Evolutionary conservation across 805 yeast genomes (phyloP), one percentile per base, ranked within the genome.

Genomic region (Candida coquimbonensis): DNA sequence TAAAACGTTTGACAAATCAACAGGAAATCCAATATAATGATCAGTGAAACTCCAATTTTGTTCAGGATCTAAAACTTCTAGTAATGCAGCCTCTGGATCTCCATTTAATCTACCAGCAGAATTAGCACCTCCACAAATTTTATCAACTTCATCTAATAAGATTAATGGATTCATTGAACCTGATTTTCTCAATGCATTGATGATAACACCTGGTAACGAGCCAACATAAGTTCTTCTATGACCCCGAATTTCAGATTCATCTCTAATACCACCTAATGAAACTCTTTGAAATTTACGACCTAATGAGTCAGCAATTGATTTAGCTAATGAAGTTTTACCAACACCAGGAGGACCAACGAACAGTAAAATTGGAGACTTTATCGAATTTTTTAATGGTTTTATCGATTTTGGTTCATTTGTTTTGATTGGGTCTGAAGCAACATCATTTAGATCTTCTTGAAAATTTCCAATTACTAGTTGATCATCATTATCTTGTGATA

Each of bases 291-390:
- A 83, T 48, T 79, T 77, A 40, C 95, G 73, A 0, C 85, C 82
- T 46, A 88, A 65, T 6, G 91, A 78, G 11, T 71, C 65, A 1
- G 96, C 95, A 40, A 88, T 78, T 0, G 95, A 84, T 57, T 80
- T 80, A 5, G 96, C 96, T 46, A 88, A 69, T 1, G 93, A 83
- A 0, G 96, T 88, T 62, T 88, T 88, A 27, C 96, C 96, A 13
- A 87, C 93, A 34, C 96, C 96, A 0, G 96, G 96, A 11, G 96
- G 96, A 0, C 96, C 96, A 7, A 87, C 87, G 47, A 88, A 72
- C 63, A 88, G 70, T 37, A 88, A 63, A 38, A 88, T 87, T 7
- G 96, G 96, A 1, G 63, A 49, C 29, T 45, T 42, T 39, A 43
- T 44, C n/a, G 48, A 38, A 33, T n/a, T 40, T 36, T 33, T 43